These are phyloP conservation scores for Aureobasidium sp. DNA, from an alignment of 2,329 filamentous ascomycete species.

Conservation along the genomic window DNA sequence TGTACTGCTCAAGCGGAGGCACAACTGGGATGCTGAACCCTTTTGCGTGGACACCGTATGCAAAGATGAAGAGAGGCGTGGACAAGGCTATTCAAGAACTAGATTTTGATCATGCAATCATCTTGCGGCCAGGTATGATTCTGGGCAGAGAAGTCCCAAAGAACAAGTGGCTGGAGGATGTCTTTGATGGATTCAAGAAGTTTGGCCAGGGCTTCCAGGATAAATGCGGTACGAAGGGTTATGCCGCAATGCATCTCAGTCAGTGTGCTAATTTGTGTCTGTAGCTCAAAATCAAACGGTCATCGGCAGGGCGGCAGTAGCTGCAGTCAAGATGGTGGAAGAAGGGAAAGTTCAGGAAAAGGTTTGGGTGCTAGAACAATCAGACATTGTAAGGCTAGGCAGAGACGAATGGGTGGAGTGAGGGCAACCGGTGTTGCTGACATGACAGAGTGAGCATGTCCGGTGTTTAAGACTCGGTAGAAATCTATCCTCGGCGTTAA, in stretches of 20 bases:
- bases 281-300: background rate
- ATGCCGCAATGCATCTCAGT: too few relatives aligned
- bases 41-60: slow-evolving; percentile 28
- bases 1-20: slow-evolving; percentile 32
- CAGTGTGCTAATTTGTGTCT: background rate
- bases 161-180: slow-evolving; percentile 1
- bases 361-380: background rate
- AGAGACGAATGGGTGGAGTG: background rate
- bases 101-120: slow-evolving; percentile 32
- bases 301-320: slow-evolving; percentile 1
- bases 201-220: background rate
- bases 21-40: slow-evolving; percentile 26
- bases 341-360: background rate
- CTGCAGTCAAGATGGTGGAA: background rate
- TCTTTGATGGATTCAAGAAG: background rate
- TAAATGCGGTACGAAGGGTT: background rate
- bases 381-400: background rate
- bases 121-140: slow-evolving; percentile 33
- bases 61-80: slow-evolving; percentile 34
- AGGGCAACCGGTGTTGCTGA: too few relatives aligned
- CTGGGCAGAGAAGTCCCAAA: slow-evolving; percentile 23
- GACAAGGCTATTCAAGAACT: slow-evolving; percentile 32
- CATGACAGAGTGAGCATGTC: too few relatives aligned
- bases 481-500: too few relatives aligned
- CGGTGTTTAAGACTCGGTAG: too few relatives aligned